Evolutionary conservation across 2,329 filamentous ascomycete species (phyloP).

Genomic region (Cytospora paraplurivora): DNA sequence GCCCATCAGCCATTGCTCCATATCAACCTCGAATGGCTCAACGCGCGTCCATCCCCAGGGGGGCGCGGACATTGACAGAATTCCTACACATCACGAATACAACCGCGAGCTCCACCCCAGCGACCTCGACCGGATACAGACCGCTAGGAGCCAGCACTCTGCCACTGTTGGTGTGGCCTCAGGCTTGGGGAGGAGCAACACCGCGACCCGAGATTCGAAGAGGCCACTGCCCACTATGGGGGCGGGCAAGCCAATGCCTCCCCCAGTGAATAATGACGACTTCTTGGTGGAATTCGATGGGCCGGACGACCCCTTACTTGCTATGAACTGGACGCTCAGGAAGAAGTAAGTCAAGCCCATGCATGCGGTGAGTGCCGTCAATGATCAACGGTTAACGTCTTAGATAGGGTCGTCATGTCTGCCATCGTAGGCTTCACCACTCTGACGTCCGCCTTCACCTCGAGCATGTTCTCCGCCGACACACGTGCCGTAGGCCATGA

Average conservation of each 20-base stretch:
- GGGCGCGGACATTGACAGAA: constrained; percentile 54
- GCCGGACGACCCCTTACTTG: constrained; percentile 78
- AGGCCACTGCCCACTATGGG: constrained; percentile 70
- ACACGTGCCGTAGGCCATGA: constrained; percentile 57
- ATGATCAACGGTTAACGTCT: constrained; percentile 34
- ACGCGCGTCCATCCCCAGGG: constrained; percentile 37
- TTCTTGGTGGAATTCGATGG: constrained; percentile 88
- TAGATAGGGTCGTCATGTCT: constrained; percentile 59
- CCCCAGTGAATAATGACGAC: constrained; percentile 67
- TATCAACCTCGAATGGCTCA: constrained; percentile 48
- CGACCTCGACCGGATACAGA: constrained; percentile 70
- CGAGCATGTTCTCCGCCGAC: constrained; percentile 73
- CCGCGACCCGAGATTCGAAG: constrained; percentile 50
- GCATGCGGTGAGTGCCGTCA: constrained; percentile 16
- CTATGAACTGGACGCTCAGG: constrained; percentile 80
- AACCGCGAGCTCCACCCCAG: constrained; percentile 72
- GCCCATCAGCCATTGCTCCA: constrained; percentile 55
- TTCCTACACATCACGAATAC: constrained; percentile 64
- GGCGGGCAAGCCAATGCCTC: constrained; percentile 73
- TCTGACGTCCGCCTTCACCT: constrained; percentile 69
- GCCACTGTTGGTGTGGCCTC: constrained; percentile 64
- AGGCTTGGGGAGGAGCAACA: constrained; percentile 41
- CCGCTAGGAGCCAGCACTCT: constrained; percentile 69
- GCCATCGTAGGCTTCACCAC: constrained; percentile 74
- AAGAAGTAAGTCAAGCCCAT: constrained; percentile 64